Conservation (phyloP, 2,329 filamentous ascomycete genomes). For the Ophiostoma perfectum region DNA sequence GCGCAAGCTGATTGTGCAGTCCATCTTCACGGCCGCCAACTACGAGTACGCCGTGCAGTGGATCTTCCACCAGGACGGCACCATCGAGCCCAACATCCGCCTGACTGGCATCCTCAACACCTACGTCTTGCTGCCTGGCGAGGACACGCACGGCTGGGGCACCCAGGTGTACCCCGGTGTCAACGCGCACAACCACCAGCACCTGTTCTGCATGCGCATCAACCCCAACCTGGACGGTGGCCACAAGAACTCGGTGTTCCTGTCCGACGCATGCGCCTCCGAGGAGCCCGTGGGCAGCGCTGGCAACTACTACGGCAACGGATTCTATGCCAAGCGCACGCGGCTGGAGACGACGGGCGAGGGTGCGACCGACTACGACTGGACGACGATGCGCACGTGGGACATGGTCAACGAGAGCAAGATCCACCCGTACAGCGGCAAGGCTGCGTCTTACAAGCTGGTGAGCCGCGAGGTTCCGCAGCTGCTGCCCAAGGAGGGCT, state of each 20-base stretch:
- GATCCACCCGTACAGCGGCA: constrained; percentile 79
- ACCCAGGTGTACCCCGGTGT: constrained; percentile 87
- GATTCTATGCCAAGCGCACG: constrained; percentile 79
- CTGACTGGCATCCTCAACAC: constrained; percentile 92
- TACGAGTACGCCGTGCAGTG: constrained; percentile 67
- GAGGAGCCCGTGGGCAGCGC: constrained; percentile 70
- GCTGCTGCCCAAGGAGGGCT: constrained; percentile 72
- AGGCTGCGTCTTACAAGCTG: constrained; percentile 81
- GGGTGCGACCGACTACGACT: constrained; percentile 74
- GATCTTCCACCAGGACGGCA: constrained; percentile 64
- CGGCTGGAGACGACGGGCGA: constrained; percentile 66
- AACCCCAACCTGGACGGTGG: constrained; percentile 87
- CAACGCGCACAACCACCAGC: constrained; percentile 94
- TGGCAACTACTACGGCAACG: constrained; percentile 86
- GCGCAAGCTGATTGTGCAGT: constrained; percentile 78
- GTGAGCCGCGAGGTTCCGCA: constrained; percentile 77
- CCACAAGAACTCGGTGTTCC: constrained; percentile 75
- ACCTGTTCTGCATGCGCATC: constrained; percentile 84
- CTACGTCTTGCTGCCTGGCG: constrained; percentile 71
- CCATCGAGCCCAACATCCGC: constrained; percentile 85
- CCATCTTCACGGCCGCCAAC: constrained; percentile 92
- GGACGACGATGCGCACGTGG: constrained; percentile 74
- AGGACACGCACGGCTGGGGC: constrained; percentile 81
- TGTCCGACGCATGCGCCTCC: constrained; percentile 68
- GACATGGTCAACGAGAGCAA: constrained; percentile 82